Conservation (phyloP, 1,284 basidiomycete genomes). For the Moesziomyces sp. region DNA sequence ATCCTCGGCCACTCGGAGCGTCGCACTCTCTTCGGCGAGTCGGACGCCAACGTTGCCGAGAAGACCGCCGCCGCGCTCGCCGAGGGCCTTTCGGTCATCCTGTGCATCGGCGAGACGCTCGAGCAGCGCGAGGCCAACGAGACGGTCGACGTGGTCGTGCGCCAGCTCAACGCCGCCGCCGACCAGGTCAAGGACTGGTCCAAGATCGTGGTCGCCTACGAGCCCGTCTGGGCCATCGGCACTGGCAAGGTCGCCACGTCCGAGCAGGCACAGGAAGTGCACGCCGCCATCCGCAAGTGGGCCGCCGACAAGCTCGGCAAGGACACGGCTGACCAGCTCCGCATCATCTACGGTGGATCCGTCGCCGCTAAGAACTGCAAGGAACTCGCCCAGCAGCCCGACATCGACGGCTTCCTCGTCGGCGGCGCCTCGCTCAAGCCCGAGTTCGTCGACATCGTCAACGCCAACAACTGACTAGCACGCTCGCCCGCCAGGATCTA, state of each 20-base stretch:
- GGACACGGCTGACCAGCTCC: conserved; percentile 78
- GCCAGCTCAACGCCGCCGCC: conserved; percentile 83
- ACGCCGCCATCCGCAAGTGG: conserved; percentile 84
- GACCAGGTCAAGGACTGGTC: conserved; percentile 80
- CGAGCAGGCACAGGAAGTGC: conserved; percentile 89
- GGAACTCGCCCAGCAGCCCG: conserved; percentile 75
- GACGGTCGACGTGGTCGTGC: conserved; percentile 83
- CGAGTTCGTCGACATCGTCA: conserved; percentile 83
- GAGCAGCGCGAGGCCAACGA: conserved; percentile 83
- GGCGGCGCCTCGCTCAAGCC: conserved; percentile 98
- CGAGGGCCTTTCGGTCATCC: conserved; percentile 83
- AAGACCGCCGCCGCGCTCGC: conserved; percentile 84
- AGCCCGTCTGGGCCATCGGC: conserved; percentile 94
- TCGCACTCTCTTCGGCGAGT: conserved; percentile 89
- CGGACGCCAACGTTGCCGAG: conserved; percentile 81
- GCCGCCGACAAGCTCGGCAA: conserved; percentile 77
- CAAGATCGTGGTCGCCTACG: conserved; percentile 88
- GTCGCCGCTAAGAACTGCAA: conserved; percentile 88
- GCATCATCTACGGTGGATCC: conserved; percentile 95
- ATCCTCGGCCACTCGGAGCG: conserved; percentile 99
- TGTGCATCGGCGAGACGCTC: conserved; percentile 95
- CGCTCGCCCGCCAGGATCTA: conserved; percentile 38
- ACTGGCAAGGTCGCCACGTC: conserved; percentile 94
- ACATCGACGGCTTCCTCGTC: conserved; percentile 99
- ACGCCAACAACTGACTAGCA: conserved; percentile 70